Evolutionary conservation across 805 yeast species (phyloP), one percentile per base, ranked within the genome.

Genomic region (Saccharomycopsis selenospora): DNA sequence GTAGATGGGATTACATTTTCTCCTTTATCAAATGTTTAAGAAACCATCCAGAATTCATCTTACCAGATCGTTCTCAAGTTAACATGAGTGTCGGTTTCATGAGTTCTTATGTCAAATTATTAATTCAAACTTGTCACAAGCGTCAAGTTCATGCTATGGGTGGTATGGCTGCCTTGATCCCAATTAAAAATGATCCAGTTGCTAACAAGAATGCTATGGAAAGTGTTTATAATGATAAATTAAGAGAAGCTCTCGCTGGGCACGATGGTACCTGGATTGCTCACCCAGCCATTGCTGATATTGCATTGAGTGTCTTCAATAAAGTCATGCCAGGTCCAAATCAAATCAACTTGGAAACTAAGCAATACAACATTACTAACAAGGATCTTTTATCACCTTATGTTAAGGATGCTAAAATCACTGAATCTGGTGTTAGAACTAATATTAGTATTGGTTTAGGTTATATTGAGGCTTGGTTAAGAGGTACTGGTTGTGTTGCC

Each of bases 251-350:
- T 40, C 59, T 66, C 43, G 80, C 82, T 38, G 87, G 87, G 41
- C 83, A 82, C 64, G 87, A 81, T 64, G 84, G 86, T 28, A 79
- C 85, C 58, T 80, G 87, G 87, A 83, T 80, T 56, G 87, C 87
- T 41, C 87, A 80, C 65, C 87, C 87, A 17, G 83, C 80, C 28
- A 73, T 80, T 61, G 87, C 82, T 24, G 71, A 73, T 22, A 75
- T 79, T 57, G 85, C 82, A 27, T 69, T 77, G 57, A 75, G 77
- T 65, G 85, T 81, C 36, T 81, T 81, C 72, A 79, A 82, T 68
- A 77, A 80, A 69, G 74, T 77, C 68, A 81, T 81, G 87, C 82
- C 81, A 57, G 81, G 84, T 36, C 84, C 86, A 50, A 80, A 80
- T 70, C 87, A 80, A 66, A 77, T 80, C 67, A 78, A 70, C 68